These are phyloP conservation scores for Porpolomopsis calyptriformis DNA, from an alignment of 768 basidiomycete species.

Conservation along the genomic window DNA sequence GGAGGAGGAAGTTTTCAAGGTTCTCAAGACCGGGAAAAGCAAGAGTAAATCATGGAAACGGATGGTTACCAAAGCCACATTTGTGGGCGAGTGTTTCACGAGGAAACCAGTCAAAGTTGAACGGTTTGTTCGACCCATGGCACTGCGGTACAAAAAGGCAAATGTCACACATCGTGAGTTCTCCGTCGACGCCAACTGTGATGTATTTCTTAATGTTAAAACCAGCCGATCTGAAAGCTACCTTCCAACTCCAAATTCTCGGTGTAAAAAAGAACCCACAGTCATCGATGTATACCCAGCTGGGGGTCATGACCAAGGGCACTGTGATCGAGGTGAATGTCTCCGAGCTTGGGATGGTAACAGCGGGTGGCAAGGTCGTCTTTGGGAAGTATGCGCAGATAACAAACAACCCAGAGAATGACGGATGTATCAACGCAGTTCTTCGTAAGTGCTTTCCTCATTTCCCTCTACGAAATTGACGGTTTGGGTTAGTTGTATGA, in stretches of 20 bases:
- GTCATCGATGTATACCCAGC: conserved; percentile 93
- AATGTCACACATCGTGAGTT: conserved; percentile 96
- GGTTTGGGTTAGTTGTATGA: no score
- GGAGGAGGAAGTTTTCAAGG: conserved; percentile 99
- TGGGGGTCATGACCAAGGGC: conserved; percentile 96
- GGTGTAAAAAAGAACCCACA: conserved; percentile 99
- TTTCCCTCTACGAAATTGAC: no score
- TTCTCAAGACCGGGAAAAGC: conserved; percentile 93
- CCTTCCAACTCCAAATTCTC: conserved; percentile 95
- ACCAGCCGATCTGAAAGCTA: conserved; percentile 90
- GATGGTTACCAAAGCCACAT: conserved; percentile 99
- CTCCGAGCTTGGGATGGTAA: conserved; percentile 96
- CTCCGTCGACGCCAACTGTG: background rate
- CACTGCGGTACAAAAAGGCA: conserved; percentile 92
- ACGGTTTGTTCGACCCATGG: conserved; percentile 95
- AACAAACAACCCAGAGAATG: conserved; percentile 92
- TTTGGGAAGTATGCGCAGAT: conserved; percentile 91
- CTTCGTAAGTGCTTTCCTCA: conserved; percentile 48
- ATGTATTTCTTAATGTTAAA: conserved; percentile 1
- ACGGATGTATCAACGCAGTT: conserved; percentile 93
- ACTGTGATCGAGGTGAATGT: conserved; percentile 98
- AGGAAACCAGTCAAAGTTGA: conserved; percentile 99
- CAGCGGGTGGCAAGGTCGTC: conserved; percentile 90
- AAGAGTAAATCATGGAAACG: conserved; percentile 97
- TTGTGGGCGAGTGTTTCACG: conserved; percentile 96